phyloP scores from a whole-genome alignment of 306 rosid genomes.

The Gynostemma pentaphyllum region DNA sequence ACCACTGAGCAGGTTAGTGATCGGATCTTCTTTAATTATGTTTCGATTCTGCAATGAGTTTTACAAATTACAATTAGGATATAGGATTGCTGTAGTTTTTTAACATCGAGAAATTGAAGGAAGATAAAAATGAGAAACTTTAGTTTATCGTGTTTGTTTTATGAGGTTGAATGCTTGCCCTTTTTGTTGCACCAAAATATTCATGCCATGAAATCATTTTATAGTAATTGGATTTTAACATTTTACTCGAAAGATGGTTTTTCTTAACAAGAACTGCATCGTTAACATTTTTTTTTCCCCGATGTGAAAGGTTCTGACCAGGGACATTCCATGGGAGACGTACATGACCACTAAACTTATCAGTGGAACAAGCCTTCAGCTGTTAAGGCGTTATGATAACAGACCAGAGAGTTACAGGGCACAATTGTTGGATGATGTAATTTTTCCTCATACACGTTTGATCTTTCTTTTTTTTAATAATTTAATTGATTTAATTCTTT shows the following conservation, averaged over 20 bases:
- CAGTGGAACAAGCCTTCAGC: conserved; percentile 86
- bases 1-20: conserved; percentile 68
- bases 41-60: conserved; percentile 16
- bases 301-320: conserved; percentile 45
- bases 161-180: not conserved
- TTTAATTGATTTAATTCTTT: not conserved
- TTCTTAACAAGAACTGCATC: not conserved
- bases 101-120: not conserved
- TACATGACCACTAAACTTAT: conserved; percentile 92
- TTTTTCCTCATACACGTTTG: not conserved
- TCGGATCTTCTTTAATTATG: conserved; percentile 8
- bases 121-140: not conserved
- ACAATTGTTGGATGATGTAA: conserved; percentile 82
- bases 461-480: not conserved
- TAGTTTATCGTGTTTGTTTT: conserved; percentile 1
- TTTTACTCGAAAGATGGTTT: not conserved
- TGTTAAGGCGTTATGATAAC: conserved; percentile 81
- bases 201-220: not conserved
- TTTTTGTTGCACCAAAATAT: not conserved
- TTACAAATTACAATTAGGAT: not conserved
- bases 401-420: conserved; percentile 74
- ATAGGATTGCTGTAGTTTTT: not conserved
- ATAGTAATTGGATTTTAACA: not conserved
- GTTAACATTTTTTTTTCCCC: conserved; percentile 3
- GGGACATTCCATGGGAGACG: conserved; percentile 98